A percentile compares a stretch with the other conserved stretches of the same genome.
Conservation (phyloP, 331 rosid genomes). For the Telfairia occidentalis region DNA sequence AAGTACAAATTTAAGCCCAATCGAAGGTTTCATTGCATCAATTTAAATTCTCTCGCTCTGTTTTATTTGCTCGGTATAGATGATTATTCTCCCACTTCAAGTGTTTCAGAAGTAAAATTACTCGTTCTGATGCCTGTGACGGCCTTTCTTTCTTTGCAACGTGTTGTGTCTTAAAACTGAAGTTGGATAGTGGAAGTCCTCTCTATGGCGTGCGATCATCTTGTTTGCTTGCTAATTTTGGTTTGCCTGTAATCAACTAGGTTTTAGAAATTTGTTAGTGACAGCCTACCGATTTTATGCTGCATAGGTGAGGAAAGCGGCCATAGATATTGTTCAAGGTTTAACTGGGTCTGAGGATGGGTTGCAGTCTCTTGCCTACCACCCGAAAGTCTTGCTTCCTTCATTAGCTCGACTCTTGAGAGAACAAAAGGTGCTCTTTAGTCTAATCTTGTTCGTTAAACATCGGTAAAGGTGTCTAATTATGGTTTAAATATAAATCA, state of each 20-base stretch:
- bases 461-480: too few relatives aligned
- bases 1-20: neutral
- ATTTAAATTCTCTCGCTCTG: neutral
- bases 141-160: neutral
- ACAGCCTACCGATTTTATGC: neutral
- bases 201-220: neutral
- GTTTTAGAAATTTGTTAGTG: neutral
- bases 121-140: neutral
- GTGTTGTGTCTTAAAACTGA: neutral
- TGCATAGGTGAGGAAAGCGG: conserved; percentile 52
- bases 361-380: conserved; percentile 49
- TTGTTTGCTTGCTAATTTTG: neutral
- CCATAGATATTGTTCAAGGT: conserved; percentile 83
- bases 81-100: neutral
- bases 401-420: conserved; percentile 52
- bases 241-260: neutral
- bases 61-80: neutral
- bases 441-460: neutral
- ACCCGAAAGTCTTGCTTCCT: conserved; percentile 33
- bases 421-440: conserved; percentile 40
- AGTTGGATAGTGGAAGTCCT: neutral
- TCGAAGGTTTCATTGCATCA: neutral
- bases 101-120: neutral
- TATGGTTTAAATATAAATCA: neutral
- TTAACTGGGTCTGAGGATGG: conserved; percentile 87